Evolutionary conservation across 441 rosid genomes (phyloP).

Genomic region (Pelargonium australe): DNA sequence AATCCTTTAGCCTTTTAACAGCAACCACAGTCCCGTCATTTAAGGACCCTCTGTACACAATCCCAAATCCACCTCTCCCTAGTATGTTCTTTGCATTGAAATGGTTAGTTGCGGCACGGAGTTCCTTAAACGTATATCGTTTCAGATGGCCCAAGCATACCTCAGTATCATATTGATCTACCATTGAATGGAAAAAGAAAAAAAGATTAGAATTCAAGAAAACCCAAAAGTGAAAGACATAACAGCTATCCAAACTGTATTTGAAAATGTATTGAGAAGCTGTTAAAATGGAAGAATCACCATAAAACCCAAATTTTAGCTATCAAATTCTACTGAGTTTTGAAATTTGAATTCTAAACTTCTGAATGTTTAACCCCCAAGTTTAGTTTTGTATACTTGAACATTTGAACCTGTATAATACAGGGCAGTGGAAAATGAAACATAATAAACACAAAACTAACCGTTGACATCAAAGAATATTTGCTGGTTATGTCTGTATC

Average conservation of each 20-base stretch:
- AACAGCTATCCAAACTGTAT: not conserved
- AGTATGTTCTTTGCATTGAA: constrained; percentile 70
- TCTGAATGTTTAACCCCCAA: not conserved
- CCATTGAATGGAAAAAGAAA: not conserved
- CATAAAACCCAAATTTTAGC: too few relatives aligned
- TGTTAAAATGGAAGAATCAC: too few relatives aligned
- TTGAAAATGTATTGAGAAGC: too few relatives aligned
- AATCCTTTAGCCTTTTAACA: constrained; percentile 85
- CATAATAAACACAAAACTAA: constrained; percentile 20
- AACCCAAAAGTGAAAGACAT: not conserved
- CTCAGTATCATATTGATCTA: not conserved
- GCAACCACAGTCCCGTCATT: constrained; percentile 72
- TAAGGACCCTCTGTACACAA: constrained; percentile 78
- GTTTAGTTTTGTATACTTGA: too few relatives aligned
- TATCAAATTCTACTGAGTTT: too few relatives aligned
- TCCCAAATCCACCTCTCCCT: constrained; percentile 91
- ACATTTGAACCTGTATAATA: not conserved
- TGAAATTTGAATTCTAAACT: too few relatives aligned
- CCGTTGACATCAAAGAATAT: constrained; percentile 84
- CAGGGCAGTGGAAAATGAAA: not conserved
- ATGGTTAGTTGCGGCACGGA: constrained; percentile 64
- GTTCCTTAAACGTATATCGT: constrained; percentile 70
- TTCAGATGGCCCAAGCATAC: constrained; percentile 30
- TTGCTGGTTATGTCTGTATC: constrained; percentile 60
- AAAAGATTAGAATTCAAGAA: not conserved